Evolutionary conservation across 495 filamentous ascomycete species (phyloP), one percentile per base, ranked within the genome.

Genomic region (Aspergillus cristatus): DNA sequence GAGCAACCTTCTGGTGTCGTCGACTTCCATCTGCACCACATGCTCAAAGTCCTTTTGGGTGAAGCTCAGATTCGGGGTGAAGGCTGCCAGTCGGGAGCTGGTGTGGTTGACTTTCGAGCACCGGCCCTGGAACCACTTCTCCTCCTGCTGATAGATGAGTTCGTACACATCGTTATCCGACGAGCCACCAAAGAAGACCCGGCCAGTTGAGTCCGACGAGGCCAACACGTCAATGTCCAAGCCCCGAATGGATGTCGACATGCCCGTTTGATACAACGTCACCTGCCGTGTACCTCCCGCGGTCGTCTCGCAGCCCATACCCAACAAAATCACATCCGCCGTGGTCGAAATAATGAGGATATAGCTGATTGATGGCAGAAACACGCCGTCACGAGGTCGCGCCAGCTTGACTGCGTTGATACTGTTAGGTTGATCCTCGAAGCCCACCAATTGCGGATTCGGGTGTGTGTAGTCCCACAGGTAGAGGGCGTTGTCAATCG

Each of bases 391-490:
- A 25, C 78, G 82, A 11, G 91, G 91, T 30, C 75, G 73, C 10
- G 89, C 76, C 17, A 99, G 69, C 46, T 82, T 84, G 32, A 97
- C 85, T 18, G 81, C 76, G 17, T 81, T 86, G 46, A 99, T 95
- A 39, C 70, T 82, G 54, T 93, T 80, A 4, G 78, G 66, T 56
- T 87, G 83, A 36, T 91, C 87, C 57, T 97, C 91, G 53, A 80
- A 97, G 18, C 90, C 91, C 38, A 91, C 81, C n/a, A 94, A 60
- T 48, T 91, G 83, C 15, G 89, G 82, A 50, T 86, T 80, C 18
- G 84, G 80, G 43, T 82, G 73, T 7, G 86, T 90, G 53, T 95
- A 99, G 59, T 99, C 91, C 91, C 91, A 99, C 10, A 99, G 68
- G 54, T 97, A 99, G 17, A 99, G 70, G 37, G 84, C 80, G 60